phyloP scores from a whole-genome alignment of 2,329 filamentous ascomycete species.

The Beauveria asiatica region DNA sequence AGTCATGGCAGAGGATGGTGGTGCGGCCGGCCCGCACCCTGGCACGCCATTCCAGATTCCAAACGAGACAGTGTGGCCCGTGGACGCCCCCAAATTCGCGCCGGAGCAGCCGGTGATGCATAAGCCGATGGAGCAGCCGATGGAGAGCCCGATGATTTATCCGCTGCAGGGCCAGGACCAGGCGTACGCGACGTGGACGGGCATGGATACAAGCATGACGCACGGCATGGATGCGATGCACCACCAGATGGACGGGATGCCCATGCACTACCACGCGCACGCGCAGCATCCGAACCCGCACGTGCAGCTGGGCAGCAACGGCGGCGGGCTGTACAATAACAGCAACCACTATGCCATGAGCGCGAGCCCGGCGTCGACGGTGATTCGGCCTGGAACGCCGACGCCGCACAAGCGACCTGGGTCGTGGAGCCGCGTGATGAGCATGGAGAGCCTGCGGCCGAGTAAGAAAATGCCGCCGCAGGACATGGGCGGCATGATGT shows the following conservation, averaged over 20 bases:
- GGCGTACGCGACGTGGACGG: conserved; percentile 2
- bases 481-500: conserved; percentile 16
- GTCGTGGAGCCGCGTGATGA: conserved; percentile 30
- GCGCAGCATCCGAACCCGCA: background rate
- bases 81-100: conserved; percentile 29
- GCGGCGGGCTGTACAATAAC: conserved; percentile 1
- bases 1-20: conserved; percentile 26
- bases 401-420: conserved; percentile 30
- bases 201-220: conserved; percentile 4
- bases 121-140: conserved; percentile 22
- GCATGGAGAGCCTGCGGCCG: conserved; percentile 29
- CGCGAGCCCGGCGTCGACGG: conserved; percentile 17
- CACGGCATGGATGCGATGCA: conserved; percentile 6
- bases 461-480: conserved; percentile 27
- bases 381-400: conserved; percentile 28
- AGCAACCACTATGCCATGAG: conserved; percentile 14
- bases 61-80: conserved; percentile 28
- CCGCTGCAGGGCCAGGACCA: conserved; percentile 10
- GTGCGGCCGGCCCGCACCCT: conserved; percentile 28
- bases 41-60: conserved; percentile 34
- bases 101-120: conserved; percentile 23
- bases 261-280: conserved; percentile 10
- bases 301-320: conserved; percentile 1
- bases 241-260: conserved; percentile 9
- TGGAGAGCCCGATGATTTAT: conserved; percentile 13